phyloP scores from a whole-genome alignment of 2,329 filamentous ascomycete genomes.

The Pseudogymnoascus sp. region DNA sequence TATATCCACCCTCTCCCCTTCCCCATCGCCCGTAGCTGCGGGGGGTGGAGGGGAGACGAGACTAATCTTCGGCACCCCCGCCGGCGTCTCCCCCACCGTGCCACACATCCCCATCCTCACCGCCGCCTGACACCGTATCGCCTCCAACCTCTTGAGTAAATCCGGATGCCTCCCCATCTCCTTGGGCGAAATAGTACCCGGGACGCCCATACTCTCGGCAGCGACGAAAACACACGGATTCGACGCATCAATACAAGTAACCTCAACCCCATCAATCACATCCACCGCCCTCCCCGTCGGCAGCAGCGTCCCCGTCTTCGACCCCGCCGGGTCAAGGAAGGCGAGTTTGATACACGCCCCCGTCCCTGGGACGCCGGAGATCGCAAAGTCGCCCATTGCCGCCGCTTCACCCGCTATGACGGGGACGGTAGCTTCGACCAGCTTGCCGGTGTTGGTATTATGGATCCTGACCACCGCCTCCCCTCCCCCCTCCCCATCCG shows the following conservation, averaged over 20 bases:
- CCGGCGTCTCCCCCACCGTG: slow-evolving; percentile 36
- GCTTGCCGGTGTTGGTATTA: slow-evolving; percentile 66
- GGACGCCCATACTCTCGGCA: slow-evolving; percentile 44
- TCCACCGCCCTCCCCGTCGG: slow-evolving; percentile 53
- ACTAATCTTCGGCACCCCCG: slow-evolving; percentile 58
- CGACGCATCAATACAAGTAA: slow-evolving; percentile 55
- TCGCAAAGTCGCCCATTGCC: slow-evolving; percentile 47
- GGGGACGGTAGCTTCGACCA: slow-evolving; percentile 52
- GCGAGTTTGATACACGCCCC: slow-evolving; percentile 51
- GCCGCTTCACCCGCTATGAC: slow-evolving; percentile 42
- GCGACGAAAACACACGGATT: slow-evolving; percentile 59
- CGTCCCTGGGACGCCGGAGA: slow-evolving; percentile 57
- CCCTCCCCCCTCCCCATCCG: slow-evolving; percentile 21
- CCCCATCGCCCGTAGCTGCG: not conserved
- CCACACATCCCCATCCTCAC: slow-evolving; percentile 53
- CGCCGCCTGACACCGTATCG: slow-evolving; percentile 50
- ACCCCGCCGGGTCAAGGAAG: slow-evolving; percentile 56
- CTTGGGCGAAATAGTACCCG: slow-evolving; percentile 45
- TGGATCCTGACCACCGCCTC: slow-evolving; percentile 49
- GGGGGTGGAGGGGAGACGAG: slow-evolving; percentile 43
- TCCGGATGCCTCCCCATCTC: slow-evolving; percentile 40
- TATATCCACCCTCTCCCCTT: slow-evolving; percentile 29
- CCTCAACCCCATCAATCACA: slow-evolving; percentile 40
- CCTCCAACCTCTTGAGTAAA: slow-evolving; percentile 43
- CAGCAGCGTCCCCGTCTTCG: slow-evolving; percentile 54